Conservation (phyloP, 2,329 filamentous ascomycete species). For the Emergomyces africanus region DNA sequence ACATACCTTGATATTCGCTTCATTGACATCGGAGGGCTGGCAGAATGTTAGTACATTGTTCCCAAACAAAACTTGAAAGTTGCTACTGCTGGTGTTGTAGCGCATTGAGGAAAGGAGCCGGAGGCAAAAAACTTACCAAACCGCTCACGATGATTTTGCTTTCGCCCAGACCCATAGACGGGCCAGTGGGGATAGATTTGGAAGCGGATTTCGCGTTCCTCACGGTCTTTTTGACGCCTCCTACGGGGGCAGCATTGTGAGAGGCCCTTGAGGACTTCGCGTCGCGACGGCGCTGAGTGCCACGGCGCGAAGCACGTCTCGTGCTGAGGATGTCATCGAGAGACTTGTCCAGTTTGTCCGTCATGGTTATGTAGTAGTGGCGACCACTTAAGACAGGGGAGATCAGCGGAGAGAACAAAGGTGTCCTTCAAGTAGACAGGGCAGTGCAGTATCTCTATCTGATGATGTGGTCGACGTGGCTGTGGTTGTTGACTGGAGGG, state of each 20-base stretch:
- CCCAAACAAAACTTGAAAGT: conserved; percentile 5
- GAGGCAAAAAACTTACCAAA: conserved; percentile 54
- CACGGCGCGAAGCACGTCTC: conserved; percentile 42
- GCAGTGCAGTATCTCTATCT: neutral
- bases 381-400: neutral
- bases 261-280: conserved; percentile 16
- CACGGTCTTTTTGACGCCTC: conserved; percentile 71
- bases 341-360: conserved; percentile 90
- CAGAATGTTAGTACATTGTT: conserved; percentile 35
- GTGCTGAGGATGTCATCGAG: conserved; percentile 93
- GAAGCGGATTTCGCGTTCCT: conserved; percentile 33
- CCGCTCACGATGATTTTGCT: conserved; percentile 99
- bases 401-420: neutral
- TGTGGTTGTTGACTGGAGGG: neutral
- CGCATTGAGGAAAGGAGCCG: neutral
- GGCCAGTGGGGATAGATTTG: conserved; percentile 51
- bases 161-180: conserved; percentile 50
- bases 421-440: neutral
- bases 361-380: conserved; percentile 43
- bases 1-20: conserved; percentile 99
- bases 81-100: neutral
- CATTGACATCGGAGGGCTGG: conserved; percentile 90
- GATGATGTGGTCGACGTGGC: neutral
- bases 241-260: conserved; percentile 54
- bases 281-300: conserved; percentile 33